Evolutionary conservation across 1,139 yeast species (phyloP).

Genomic region (Lodderomyces theae): DNA sequence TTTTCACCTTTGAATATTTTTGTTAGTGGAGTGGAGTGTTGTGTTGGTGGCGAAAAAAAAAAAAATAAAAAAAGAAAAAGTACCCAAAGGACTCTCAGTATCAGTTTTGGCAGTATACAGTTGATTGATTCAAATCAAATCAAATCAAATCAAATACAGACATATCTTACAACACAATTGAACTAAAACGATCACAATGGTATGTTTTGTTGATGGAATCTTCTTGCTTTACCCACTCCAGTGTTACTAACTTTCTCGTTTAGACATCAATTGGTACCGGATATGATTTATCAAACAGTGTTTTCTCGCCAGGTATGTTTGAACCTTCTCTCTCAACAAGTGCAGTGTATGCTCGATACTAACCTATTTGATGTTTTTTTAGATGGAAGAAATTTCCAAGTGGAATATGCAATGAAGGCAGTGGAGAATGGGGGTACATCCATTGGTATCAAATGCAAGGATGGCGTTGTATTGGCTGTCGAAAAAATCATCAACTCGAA

Average conservation of each 20-base stretch:
- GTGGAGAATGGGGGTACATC: slow-evolving; percentile 97
- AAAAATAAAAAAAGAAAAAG: too few relatives aligned
- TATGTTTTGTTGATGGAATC: slow-evolving; percentile 3
- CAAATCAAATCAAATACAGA: too few relatives aligned
- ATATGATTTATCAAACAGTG: slow-evolving; percentile 92
- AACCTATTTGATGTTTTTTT: slow-evolving; percentile 2
- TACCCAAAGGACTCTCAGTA: too few relatives aligned
- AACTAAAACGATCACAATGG: slow-evolving; percentile 8
- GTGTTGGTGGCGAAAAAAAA: slow-evolving; percentile 11
- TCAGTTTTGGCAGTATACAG: too few relatives aligned
- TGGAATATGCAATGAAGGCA: slow-evolving; percentile 96
- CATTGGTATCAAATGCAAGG: slow-evolving; percentile 86
- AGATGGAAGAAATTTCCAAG: slow-evolving; percentile 98
- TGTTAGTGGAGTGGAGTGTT: too few relatives aligned
- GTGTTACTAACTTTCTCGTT: slow-evolving; percentile 2
- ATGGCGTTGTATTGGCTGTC: slow-evolving; percentile 94
- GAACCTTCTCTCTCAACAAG: too few relatives aligned
- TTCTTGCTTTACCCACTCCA: background rate
- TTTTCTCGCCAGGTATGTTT: slow-evolving; percentile 53
- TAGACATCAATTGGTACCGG: slow-evolving; percentile 93
- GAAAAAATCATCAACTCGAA: slow-evolving; percentile 88
- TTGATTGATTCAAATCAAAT: too few relatives aligned
- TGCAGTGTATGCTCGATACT: too few relatives aligned
- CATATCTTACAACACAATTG: background rate
- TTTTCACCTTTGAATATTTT: too few relatives aligned